Evolutionary conservation across 306 rosid genomes (phyloP).

Genomic region (Fagus sylvatica): DNA sequence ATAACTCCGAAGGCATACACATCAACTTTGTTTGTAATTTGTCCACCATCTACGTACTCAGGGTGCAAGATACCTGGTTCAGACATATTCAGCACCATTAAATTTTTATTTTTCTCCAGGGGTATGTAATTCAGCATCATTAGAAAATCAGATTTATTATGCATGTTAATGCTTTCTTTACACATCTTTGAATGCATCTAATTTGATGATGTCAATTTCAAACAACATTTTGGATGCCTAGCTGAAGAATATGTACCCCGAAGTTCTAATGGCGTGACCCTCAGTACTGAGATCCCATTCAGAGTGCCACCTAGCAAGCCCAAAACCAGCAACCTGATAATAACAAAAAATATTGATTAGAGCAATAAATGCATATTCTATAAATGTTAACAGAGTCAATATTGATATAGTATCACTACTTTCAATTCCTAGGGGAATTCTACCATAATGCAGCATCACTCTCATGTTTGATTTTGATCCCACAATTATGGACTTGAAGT

Average conservation of each 20-base stretch:
- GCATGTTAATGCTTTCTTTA: neutral
- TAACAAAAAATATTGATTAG: conserved; percentile 5
- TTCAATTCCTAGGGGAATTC: too few relatives aligned
- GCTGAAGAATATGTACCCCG: conserved; percentile 48
- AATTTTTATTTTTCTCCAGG: too few relatives aligned
- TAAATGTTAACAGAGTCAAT: neutral
- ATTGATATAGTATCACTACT: too few relatives aligned
- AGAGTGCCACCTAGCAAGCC: conserved; percentile 89
- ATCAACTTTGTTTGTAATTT: conserved; percentile 77
- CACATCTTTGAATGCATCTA: neutral
- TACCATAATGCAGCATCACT: too few relatives aligned
- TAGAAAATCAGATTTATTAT: neutral
- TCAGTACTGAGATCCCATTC: conserved; percentile 67
- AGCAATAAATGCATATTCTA: neutral
- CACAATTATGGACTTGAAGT: too few relatives aligned
- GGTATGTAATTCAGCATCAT: neutral
- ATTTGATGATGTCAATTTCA: neutral
- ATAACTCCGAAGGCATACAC: conserved; percentile 90
- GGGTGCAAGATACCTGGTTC: conserved; percentile 88
- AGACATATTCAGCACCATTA: conserved; percentile 28
- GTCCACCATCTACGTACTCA: conserved; percentile 71
- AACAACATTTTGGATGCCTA: neutral
- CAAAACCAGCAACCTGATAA: conserved; percentile 84
- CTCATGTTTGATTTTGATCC: too few relatives aligned
- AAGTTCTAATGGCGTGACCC: conserved; percentile 63